phyloP scores from a whole-genome alignment of 495 filamentous ascomycete genomes.

The Penicillium robsamsonii region DNA sequence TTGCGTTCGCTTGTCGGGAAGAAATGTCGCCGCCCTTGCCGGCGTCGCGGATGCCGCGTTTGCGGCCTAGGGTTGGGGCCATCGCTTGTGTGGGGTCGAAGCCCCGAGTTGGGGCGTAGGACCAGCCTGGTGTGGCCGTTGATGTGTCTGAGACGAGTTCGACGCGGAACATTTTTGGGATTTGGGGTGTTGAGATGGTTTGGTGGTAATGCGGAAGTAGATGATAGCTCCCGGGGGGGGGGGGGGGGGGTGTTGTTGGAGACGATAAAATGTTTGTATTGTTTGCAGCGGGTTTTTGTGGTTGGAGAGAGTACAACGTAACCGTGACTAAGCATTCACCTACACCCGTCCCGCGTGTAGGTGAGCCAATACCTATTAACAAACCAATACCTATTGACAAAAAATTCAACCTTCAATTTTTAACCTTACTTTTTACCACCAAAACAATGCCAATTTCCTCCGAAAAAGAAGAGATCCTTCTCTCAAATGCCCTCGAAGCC shows the following conservation, averaged over 20 bases:
- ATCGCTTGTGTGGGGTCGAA: conserved; percentile 59
- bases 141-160: conserved; percentile 72
- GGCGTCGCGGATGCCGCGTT: conserved; percentile 60
- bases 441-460: too few species aligned
- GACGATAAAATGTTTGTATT: conserved; percentile 26
- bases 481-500: too few species aligned
- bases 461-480: too few species aligned
- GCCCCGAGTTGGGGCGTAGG: conserved; percentile 78
- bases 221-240: conserved; percentile 2
- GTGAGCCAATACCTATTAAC: too few species aligned
- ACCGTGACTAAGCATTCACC: too few species aligned
- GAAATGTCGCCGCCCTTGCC: conserved; percentile 58
- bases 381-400: too few species aligned
- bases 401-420: too few species aligned
- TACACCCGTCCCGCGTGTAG: too few species aligned
- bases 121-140: conserved; percentile 75
- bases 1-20: conserved; percentile 71
- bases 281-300: conserved; percentile 26
- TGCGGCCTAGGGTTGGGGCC: conserved; percentile 57
- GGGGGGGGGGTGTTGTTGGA: too few species aligned
- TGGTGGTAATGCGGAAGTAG: conserved; percentile 5
- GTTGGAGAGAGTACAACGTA: background rate
- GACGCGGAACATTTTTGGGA: conserved; percentile 57
- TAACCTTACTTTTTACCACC: too few species aligned
- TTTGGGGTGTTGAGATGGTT: background rate